A percentile compares a stretch with the other conserved stretches of the same genome.
Evolutionary conservation across 176 grass and related monocot genomes (phyloP).

Genomic region (Echinochloa phyllopogon): DNA sequence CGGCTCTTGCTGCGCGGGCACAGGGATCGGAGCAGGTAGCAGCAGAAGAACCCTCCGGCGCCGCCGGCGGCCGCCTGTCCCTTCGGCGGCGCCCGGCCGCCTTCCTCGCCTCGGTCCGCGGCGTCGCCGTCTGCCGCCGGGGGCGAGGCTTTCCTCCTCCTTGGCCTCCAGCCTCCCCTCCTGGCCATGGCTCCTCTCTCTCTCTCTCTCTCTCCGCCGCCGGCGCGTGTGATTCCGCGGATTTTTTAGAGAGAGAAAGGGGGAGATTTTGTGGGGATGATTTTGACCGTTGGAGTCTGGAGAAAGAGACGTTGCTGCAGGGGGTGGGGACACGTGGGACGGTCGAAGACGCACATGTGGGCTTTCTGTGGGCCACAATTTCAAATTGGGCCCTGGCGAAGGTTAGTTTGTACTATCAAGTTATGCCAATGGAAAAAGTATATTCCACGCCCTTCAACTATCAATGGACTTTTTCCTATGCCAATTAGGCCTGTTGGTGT

Average conservation of each 20-base stretch:
- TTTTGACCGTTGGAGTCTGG: conserved; percentile 50
- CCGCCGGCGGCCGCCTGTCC: not conserved
- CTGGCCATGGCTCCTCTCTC: conserved; percentile 37
- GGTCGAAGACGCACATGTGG: not conserved
- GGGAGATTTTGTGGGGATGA: not conserved
- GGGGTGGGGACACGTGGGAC: not conserved
- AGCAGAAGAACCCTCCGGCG: conserved; percentile 68
- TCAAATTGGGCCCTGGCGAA: not conserved
- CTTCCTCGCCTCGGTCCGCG: not conserved
- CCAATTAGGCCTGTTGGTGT: too few species aligned
- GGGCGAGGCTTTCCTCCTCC: not conserved
- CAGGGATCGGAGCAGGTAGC: conserved; percentile 84
- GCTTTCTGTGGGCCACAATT: not conserved
- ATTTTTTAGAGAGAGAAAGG: not conserved
- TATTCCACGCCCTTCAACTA: too few species aligned
- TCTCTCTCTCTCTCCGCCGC: not conserved
- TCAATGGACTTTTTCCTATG: too few species aligned
- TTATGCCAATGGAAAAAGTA: too few species aligned
- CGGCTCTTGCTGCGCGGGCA: conserved; percentile 72
- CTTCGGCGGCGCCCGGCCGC: not conserved
- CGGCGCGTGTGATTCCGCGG: not conserved
- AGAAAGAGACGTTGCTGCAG: not conserved
- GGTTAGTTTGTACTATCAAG: too few species aligned
- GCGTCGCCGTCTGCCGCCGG: not conserved
- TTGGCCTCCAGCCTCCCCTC: conserved; percentile 21